phyloP scores from a whole-genome alignment of 1,139 yeast genomes.

The Protomyces inundatus region DNA sequence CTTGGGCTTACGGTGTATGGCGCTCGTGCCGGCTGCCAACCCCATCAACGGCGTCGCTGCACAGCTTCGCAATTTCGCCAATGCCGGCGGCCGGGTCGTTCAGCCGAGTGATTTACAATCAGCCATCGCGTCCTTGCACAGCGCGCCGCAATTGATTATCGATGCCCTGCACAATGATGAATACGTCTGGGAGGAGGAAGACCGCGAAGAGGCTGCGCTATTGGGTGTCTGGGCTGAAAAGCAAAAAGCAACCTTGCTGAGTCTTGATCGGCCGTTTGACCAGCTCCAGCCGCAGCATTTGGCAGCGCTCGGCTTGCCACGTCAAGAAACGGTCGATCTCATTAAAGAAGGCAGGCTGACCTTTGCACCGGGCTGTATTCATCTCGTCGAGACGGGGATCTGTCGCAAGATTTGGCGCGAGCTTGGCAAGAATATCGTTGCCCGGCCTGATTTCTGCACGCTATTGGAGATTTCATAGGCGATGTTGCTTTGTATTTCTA shows the following conservation, averaged over 20 bases:
- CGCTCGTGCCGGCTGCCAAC: slow-evolving; percentile 1
- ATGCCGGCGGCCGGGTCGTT: slow-evolving; percentile 2
- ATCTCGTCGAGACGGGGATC: background rate
- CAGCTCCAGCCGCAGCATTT: background rate
- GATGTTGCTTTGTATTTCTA: no score
- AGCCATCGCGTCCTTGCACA: background rate
- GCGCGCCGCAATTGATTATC: background rate
- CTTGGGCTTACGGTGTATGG: slow-evolving; percentile 4
- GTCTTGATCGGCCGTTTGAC: background rate
- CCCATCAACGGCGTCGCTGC: background rate
- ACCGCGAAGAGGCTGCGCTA: background rate
- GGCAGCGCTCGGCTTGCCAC: background rate
- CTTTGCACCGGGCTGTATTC: background rate
- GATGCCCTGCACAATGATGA: background rate
- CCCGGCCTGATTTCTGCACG: background rate
- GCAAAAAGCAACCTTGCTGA: background rate
- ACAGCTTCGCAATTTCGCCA: background rate
- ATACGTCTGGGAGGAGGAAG: background rate
- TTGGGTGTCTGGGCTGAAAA: background rate
- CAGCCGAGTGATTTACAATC: background rate
- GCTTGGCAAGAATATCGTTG: background rate
- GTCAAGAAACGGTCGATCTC: background rate
- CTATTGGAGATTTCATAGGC: background rate
- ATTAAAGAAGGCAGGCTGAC: background rate
- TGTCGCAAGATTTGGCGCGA: background rate